Base-by-base conservation (phyloP, 75 land plant species). In the Pinus albicaulis region DNA sequence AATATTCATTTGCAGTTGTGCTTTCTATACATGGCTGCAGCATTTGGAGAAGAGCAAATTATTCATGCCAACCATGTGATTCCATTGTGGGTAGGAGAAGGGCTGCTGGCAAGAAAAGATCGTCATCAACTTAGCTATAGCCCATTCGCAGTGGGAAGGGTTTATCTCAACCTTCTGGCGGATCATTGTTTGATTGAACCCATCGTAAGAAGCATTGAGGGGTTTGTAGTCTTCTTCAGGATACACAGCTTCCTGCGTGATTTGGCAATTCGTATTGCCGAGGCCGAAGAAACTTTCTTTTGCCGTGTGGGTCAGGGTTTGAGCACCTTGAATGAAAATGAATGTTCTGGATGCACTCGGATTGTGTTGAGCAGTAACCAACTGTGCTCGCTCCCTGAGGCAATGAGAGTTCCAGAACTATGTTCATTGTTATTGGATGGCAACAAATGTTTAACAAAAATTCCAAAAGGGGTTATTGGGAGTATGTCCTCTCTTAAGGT, bases 191-290 rank as follows among this genome's bases (percentile, higher is more conserved):
- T 65, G 70, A 65, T 65, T 4, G 70, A 34, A 41, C 44, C 70
- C 0, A 65, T 36, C 20, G 8, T 65, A 5, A 60, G 20, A 10
- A 71, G 59, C n/a, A 0, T 22, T 7, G 41, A 65, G 16, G 70
- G 70, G 44, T 10, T 17, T 2, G 44, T 65, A 20, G 20, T 65
- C 2, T 31, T 34, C 44, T 65, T 36, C 36, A 44, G 22, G 13
- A 60, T 75, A 38, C 72, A 75, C 72, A 71, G 28, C 61, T 38
- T 62, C 5, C 72, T 75, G 5, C 76, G 55, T 15, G 76, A 75
- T 4, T 36, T 75, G 15, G 76, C 44, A 57, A 53, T 63, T 8
- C 60, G 59, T 17, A 75, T 75, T 6, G 44, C 60, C 25, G 76
- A 75, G 24, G 59, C 15, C 15, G 59, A 58, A 31, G 20, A 65